These are phyloP conservation scores for Leishmania amazonensis DNA, from an alignment of 208 protist genomes.

Conservation along the genomic window DNA sequence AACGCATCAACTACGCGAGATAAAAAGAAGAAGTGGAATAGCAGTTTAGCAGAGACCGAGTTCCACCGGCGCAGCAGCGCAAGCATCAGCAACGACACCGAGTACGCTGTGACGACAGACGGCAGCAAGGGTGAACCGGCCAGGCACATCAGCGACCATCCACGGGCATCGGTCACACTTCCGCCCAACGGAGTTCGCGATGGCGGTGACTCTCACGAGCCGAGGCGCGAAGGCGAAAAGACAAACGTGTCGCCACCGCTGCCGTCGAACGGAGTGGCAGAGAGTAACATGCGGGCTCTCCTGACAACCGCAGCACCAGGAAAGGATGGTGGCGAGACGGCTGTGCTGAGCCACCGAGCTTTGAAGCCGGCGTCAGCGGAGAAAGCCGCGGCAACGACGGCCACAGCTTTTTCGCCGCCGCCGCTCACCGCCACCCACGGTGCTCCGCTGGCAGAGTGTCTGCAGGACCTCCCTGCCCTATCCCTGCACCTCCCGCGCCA, in stretches of 20 bases:
- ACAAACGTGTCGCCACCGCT: not conserved
- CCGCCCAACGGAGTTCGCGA: not conserved
- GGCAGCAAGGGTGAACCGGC: not conserved
- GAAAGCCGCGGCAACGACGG: not conserved
- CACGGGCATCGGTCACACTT: not conserved
- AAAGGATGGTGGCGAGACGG: not conserved
- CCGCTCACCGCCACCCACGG: not conserved
- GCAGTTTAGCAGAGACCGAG: not conserved
- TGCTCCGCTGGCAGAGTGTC: slow-evolving; percentile 12
- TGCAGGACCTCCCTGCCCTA: slow-evolving; percentile 19
- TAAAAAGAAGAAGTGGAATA: not conserved
- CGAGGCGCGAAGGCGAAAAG: not conserved
- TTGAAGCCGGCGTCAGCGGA: not conserved
- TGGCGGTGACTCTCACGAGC: not conserved
- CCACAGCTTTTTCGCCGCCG: not conserved
- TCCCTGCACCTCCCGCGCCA: slow-evolving; percentile 5
- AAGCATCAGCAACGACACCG: not conserved
- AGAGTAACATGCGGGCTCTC: not conserved
- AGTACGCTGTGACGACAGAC: not conserved
- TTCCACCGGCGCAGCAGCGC: not conserved
- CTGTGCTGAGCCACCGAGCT: not conserved
- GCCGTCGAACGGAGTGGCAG: not conserved
- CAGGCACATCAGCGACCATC: not conserved
- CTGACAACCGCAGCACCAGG: not conserved
- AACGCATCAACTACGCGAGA: not conserved